Conservation (phyloP, 2,329 filamentous ascomycete species). For the Thermothelomyces thermophilus region DNA sequence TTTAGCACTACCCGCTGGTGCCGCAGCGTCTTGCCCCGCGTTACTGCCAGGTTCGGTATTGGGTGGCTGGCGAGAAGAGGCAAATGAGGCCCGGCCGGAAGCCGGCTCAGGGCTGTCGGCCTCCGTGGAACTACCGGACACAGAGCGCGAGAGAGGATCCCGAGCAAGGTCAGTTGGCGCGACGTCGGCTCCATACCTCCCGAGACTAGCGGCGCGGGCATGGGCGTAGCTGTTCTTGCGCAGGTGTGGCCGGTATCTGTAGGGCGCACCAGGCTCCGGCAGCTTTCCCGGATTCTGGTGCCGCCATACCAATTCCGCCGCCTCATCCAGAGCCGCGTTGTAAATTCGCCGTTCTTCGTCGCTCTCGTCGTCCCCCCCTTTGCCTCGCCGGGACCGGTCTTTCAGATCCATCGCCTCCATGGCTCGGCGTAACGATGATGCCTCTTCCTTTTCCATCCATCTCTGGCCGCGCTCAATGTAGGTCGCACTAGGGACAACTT, state of each 20-base stretch:
- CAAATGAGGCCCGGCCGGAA: slow-evolving; percentile 28
- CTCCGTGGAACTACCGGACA: slow-evolving; percentile 47
- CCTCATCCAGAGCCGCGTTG: slow-evolving; percentile 66
- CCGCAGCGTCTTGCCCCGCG: slow-evolving; percentile 17
- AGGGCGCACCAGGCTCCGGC: slow-evolving; percentile 56
- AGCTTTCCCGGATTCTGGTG: slow-evolving; percentile 57
- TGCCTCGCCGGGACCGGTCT: slow-evolving; percentile 28
- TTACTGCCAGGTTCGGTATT: slow-evolving; percentile 24
- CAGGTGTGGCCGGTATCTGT: slow-evolving; percentile 61
- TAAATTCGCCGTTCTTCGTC: slow-evolving; percentile 59
- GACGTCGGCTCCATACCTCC: slow-evolving; percentile 42
- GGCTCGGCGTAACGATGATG: slow-evolving; percentile 60
- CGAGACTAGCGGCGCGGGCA: slow-evolving; percentile 55
- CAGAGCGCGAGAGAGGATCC: slow-evolving; percentile 38
- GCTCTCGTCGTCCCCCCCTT: slow-evolving; percentile 26
- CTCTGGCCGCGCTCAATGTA: slow-evolving; percentile 69
- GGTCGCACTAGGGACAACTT: slow-evolving; percentile 57
- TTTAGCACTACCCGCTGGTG: slow-evolving; percentile 28
- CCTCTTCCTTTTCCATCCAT: slow-evolving; percentile 79
- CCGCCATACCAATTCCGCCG: slow-evolving; percentile 70
- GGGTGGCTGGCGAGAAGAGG: slow-evolving; percentile 19
- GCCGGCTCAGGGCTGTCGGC: slow-evolving; percentile 37
- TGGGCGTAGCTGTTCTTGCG: slow-evolving; percentile 66
- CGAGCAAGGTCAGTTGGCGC: slow-evolving; percentile 41
- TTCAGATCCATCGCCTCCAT: slow-evolving; percentile 66